Base-by-base conservation (phyloP, 2,329 filamentous ascomycete species). In the Arthrobotrys entomopaga region DNA sequence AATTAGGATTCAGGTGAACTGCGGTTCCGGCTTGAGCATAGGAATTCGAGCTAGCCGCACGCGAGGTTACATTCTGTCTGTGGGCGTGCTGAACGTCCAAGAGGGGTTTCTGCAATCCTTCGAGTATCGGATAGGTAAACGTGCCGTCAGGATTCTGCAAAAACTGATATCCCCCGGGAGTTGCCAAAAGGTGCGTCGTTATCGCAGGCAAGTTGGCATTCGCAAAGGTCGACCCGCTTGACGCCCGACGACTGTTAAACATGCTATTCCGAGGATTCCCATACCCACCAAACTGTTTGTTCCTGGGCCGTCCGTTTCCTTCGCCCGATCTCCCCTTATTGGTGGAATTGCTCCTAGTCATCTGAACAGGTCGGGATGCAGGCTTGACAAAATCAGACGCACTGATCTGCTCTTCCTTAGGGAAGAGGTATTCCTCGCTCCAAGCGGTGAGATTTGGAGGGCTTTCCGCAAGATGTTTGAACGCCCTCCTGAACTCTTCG, bases 391-490 rank as follows among this genome's bases (percentile, higher is more conserved):
- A 63, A 71, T 77, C 52, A 64, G 60, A 50, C 10, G 29, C 29
- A 50, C 63, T 72, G 71, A 71, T n/a, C 22, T 65, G 64, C 43
- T 96, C 93, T 80, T 96, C 91, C 65, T 91, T 90, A 2, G 95
- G 95, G 78, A 91, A 97, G 67, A 91, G 88, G 79, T 90, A 99
- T 80, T 94, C 88, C 80, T 96, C 91, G 81, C 93, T 97, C 80
- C 90, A 93, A 79, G 92, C 89, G 3, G 89, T 87, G 50, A 99
- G 85, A 78, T 95, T 92, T 20, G 88, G 91, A 42, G 71, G 65
- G 59, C 74, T 76, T 63, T 91, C 87, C 1, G 91, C 88, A 16
- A 97, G 87, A 65, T 92, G 82, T 69, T 93, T 90, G 80, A 97
- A 98, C 0, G 95, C 95, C 77, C 93, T 87, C 75, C 95, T 88